phyloP scores from a whole-genome alignment of 192 early-diverging fungal species.

The Gryganskiella cystojenkinii region DNA sequence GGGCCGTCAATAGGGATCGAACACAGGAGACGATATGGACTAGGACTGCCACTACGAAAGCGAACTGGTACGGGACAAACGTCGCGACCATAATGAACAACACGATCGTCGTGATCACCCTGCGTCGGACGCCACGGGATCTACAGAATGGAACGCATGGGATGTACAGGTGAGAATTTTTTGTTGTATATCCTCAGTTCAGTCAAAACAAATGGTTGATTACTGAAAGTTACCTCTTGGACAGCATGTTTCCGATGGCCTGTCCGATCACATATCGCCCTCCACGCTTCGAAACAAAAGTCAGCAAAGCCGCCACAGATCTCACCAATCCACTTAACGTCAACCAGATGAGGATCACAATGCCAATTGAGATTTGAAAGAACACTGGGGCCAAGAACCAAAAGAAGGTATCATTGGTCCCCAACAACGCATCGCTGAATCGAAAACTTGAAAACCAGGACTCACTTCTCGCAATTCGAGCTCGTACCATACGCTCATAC shows the following conservation, averaged over 20 bases:
- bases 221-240: constrained; percentile 20
- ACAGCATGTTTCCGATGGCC: constrained; percentile 33
- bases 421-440: constrained; percentile 57
- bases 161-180: neutral
- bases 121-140: constrained; percentile 52
- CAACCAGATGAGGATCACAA: constrained; percentile 55
- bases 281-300: constrained; percentile 30
- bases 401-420: constrained; percentile 64
- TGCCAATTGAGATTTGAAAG: constrained; percentile 58
- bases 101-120: constrained; percentile 61
- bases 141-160: constrained; percentile 1
- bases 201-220: neutral
- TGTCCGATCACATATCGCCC: constrained; percentile 31
- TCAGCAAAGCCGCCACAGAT: constrained; percentile 5
- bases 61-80: constrained; percentile 87
- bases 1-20: constrained; percentile 57
- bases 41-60: constrained; percentile 79
- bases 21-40: constrained; percentile 71
- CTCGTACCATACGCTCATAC: constrained; percentile 33
- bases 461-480: constrained; percentile 20
- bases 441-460: constrained; percentile 38
- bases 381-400: constrained; percentile 67
- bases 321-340: constrained; percentile 41
- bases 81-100: constrained; percentile 77
- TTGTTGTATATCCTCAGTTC: neutral